phyloP scores from a whole-genome alignment of 345 rosid genomes.

The Arabidopsis arenosa region DNA sequence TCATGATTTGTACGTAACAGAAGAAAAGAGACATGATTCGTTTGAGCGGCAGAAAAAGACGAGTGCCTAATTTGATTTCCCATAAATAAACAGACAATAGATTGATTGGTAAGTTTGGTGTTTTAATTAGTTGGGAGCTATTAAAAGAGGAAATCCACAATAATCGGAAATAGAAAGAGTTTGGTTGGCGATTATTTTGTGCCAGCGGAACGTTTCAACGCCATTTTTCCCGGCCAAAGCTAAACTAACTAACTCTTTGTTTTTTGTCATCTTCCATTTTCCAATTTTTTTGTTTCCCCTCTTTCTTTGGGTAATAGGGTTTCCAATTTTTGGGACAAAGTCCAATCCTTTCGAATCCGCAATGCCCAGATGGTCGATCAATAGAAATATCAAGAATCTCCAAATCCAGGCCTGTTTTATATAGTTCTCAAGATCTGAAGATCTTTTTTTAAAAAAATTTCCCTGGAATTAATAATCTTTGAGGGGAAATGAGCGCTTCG shows the following conservation, averaged over 20 bases:
- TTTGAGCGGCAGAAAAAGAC: conserved; percentile 32
- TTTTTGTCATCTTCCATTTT: conserved; percentile 17
- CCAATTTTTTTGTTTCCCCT: not conserved
- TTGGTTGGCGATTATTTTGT: conserved; percentile 56
- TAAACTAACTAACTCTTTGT: conserved; percentile 34
- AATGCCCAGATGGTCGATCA: conserved; percentile 46
- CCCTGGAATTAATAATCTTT: conserved; percentile 6
- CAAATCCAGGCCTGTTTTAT: not conserved
- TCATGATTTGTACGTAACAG: conserved; percentile 28
- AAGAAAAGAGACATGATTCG: conserved; percentile 10
- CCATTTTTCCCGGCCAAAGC: conserved; percentile 63
- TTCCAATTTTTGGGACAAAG: conserved; percentile 39
- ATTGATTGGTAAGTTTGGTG: conserved; percentile 30
- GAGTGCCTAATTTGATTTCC: not conserved
- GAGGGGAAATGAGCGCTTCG: conserved; percentile 68
- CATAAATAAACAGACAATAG: conserved; percentile 32
- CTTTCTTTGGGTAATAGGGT: conserved; percentile 37
- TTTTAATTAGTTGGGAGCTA: conserved; percentile 24
- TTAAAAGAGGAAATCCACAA: conserved; percentile 32
- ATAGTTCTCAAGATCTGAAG: conserved; percentile 50
- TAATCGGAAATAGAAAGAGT: conserved; percentile 33
- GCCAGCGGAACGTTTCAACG: conserved; percentile 75
- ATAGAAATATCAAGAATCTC: conserved; percentile 15
- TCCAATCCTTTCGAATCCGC: conserved; percentile 24
- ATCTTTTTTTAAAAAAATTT: no score